Base-by-base conservation (phyloP, 352 stramenopile species). In the Blastocystis sp. region DNA sequence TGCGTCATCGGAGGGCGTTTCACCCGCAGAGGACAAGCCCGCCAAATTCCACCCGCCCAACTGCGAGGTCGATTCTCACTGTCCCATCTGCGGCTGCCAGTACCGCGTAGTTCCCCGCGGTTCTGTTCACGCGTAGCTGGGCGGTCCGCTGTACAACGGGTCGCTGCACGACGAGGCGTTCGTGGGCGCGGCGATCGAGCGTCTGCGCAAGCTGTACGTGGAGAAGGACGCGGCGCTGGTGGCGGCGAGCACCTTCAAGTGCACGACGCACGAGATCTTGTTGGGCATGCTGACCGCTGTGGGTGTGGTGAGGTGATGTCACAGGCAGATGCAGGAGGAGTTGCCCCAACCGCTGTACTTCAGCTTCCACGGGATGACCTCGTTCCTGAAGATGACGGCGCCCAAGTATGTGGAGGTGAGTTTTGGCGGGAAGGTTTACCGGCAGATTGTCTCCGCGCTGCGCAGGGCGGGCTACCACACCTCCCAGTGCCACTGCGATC, bases 401-500 rank as follows among this genome's bases (percentile, higher is more conserved):
- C 95, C 95, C 45, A 94, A 94, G n/a, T 96, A 98, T 92, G 87
- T 90, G 54, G 89, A 95, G 88, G 93, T 99, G 45, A 93, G 97
- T 81, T 94, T 57, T 7, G 48, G 48, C 6, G 48, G 6, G 48
- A 14, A 7, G 48, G 6, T 7, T 69, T 6, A 45, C 7, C 7
- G 6, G 28, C 14, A 69, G 63, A 88, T 88, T 7, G 64, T 54
- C 10, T 90, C 94, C 43, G 96, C 96, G 40, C 92, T 99, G 34
- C 91, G 95, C 60, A 96, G 98, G 90, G 95, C 95, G 42, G 96
- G 96, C 21, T 99, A 98, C 92, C 91, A 95, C 87, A 94, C 97
- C 38, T 98, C 95, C 89, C 95, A 97, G 84, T 98, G 97, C 87
- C 97, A 99, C 91, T 98, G 98, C 90, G 95, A 99, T 24, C 96